Evolutionary conservation across 176 grass and related monocot genomes (phyloP), one percentile per base, ranked within the genome.

Genomic region (Oryza brachyantha): DNA sequence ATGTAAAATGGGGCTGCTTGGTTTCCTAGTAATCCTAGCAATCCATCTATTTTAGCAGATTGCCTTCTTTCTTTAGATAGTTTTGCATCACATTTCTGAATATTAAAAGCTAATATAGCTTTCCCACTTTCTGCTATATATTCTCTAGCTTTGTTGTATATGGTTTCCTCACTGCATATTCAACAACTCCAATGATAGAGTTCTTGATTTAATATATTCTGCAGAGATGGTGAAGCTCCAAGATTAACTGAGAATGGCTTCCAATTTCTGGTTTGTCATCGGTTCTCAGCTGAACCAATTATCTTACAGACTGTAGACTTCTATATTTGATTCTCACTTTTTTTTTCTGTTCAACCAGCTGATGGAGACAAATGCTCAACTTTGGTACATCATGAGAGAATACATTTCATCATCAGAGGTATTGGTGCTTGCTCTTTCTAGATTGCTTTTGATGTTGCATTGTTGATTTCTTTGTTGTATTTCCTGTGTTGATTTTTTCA

Each of bases 361-460:
- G 41, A 94, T 94, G 95, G 95, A 94, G 69, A 97, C 89, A 84
- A 92, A 92, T 79, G 89, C 94, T 34, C 94, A 97, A 63, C 89
- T 97, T 75, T 97, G 94, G 94, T 94, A 97, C 82, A 92, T 97
- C 84, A 94, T 97, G 88, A 82, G 91, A 89, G 94, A 97, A 92
- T 97, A 94, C 57, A 97, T 97, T 67, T 97, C 89, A 79, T 92
- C 89, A 27, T 68, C 95, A 57, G 95, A 97, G 95, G 95, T 97
- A 90, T 54, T 46, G 36, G n/a, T 82, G 10, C 31, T 68, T 85
- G 65, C 74, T 64, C 34, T 61, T 70, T 67, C 36, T 55, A 69
- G 29, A n/a, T 85, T 32, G 14, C 54, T 68, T 67, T 70, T 57
- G 31, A 54, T 84, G 78, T 8, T 29, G 37, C 3, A 59, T 29